phyloP scores from a whole-genome alignment of 768 basidiomycete genomes.

The Lentinula sp. region DNA sequence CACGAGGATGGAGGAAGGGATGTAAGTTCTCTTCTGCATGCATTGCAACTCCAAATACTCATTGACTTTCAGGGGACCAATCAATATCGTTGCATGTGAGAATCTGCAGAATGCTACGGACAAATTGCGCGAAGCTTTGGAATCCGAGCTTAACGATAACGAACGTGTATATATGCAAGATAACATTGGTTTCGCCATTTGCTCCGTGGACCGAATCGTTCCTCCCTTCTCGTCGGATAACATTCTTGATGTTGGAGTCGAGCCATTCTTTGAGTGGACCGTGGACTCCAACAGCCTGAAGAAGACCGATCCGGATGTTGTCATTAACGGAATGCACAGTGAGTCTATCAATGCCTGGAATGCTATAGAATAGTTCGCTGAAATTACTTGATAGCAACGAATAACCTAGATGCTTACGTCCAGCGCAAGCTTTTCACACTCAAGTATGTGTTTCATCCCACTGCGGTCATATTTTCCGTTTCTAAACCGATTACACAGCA shows the following conservation, averaged over 20 bases:
- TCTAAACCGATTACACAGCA: not conserved
- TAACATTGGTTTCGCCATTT: conserved; percentile 33
- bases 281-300: conserved; percentile 26
- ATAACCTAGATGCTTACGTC: conserved; percentile 26
- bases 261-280: conserved; percentile 34
- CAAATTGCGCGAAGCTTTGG: conserved; percentile 21
- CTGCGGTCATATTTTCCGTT: not conserved
- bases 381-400: conserved; percentile 11
- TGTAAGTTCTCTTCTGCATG: not conserved
- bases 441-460: conserved; percentile 16
- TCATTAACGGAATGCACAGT: conserved; percentile 19
- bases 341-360: not conserved
- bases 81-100: conserved; percentile 28
- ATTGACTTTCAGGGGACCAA: conserved; percentile 1
- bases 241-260: conserved; percentile 31
- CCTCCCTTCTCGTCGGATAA: conserved; percentile 16
- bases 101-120: conserved; percentile 30
- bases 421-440: conserved; percentile 38
- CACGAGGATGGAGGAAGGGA: conserved; percentile 1
- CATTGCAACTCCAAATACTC: not conserved
- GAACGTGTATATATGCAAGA: conserved; percentile 20
- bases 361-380: not conserved
- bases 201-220: conserved; percentile 34
- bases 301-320: conserved; percentile 12
- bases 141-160: conserved; percentile 18